Evolutionary conservation across 1,284 basidiomycete genomes (phyloP).

Genomic region (Moesziomyces antarcticus): DNA sequence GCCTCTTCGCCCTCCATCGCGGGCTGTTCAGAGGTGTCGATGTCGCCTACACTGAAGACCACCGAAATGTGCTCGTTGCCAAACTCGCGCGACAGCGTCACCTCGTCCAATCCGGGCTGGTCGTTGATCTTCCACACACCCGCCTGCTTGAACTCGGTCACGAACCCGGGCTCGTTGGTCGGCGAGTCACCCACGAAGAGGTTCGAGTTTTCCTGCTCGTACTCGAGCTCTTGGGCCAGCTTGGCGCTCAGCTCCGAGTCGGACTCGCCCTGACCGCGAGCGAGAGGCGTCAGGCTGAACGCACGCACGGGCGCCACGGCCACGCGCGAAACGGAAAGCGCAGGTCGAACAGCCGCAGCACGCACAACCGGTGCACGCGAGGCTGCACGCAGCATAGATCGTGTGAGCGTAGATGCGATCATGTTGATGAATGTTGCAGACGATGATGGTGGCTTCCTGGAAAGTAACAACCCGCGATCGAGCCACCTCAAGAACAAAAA

Average conservation of each 20-base stretch:
- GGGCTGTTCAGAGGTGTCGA: slow-evolving; percentile 53
- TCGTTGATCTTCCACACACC: slow-evolving; percentile 86
- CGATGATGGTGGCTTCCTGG: no score
- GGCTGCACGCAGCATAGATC: no score
- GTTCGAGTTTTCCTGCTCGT: slow-evolving; percentile 76
- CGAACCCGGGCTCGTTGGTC: slow-evolving; percentile 77
- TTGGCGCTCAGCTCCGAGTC: slow-evolving; percentile 81
- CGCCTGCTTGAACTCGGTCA: slow-evolving; percentile 79
- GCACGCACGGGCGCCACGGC: background rate
- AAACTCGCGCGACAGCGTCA: slow-evolving; percentile 82
- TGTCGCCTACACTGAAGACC: slow-evolving; percentile 63
- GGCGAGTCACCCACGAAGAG: slow-evolving; percentile 51
- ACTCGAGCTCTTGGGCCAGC: slow-evolving; percentile 83
- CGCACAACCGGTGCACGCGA: no score
- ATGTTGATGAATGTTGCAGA: no score
- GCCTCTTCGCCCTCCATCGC: slow-evolving; percentile 69
- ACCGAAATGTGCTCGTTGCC: slow-evolving; percentile 79
- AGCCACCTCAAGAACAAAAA: no score
- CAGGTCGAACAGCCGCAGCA: slow-evolving; percentile 5
- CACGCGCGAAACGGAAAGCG: slow-evolving; percentile 1
- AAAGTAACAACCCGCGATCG: no score
- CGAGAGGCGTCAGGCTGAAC: slow-evolving; percentile 16
- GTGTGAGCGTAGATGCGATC: no score
- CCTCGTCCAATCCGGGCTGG: slow-evolving; percentile 80
- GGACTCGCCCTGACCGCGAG: slow-evolving; percentile 70